Evolutionary conservation across 257 asterid species (phyloP).

Genomic region (Echium plantagineum): DNA sequence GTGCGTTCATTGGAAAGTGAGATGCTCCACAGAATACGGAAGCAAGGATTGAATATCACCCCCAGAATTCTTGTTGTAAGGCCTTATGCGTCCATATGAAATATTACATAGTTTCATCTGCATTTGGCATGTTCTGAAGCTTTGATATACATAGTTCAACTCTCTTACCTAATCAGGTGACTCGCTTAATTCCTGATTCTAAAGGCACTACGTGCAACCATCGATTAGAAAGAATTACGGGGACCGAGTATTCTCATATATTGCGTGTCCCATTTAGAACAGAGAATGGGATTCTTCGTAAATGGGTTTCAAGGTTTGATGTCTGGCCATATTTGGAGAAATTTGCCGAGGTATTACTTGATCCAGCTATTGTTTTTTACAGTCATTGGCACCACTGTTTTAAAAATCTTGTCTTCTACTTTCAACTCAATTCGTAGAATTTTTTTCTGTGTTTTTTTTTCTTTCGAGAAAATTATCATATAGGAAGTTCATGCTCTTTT

Average conservation of each 20-base stretch:
- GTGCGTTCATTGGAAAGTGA: conserved; percentile 91
- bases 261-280: conserved; percentile 85
- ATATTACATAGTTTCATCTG: not conserved
- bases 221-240: conserved; percentile 69
- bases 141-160: not conserved
- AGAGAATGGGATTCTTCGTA: conserved; percentile 64
- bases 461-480: no score
- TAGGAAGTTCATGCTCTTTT: no score
- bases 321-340: conserved; percentile 97
- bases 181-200: conserved; percentile 96
- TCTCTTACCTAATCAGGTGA: conserved; percentile 41
- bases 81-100: not conserved
- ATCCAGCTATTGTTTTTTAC: no score
- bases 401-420: no score
- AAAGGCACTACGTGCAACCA: conserved; percentile 93
- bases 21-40: conserved; percentile 80
- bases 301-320: conserved; percentile 97
- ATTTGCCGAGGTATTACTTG: conserved; percentile 53
- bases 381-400: no score
- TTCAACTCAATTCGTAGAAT: no score
- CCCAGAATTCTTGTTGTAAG: conserved; percentile 81
- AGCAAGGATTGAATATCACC: conserved; percentile 67
- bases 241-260: conserved; percentile 82
- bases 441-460: no score
- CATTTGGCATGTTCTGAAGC: not conserved